Percentiles rank a stretch among this genome's conserved stretches.
Conservation (phyloP, 805 yeast species). For the Barnettozyma siamensis region DNA sequence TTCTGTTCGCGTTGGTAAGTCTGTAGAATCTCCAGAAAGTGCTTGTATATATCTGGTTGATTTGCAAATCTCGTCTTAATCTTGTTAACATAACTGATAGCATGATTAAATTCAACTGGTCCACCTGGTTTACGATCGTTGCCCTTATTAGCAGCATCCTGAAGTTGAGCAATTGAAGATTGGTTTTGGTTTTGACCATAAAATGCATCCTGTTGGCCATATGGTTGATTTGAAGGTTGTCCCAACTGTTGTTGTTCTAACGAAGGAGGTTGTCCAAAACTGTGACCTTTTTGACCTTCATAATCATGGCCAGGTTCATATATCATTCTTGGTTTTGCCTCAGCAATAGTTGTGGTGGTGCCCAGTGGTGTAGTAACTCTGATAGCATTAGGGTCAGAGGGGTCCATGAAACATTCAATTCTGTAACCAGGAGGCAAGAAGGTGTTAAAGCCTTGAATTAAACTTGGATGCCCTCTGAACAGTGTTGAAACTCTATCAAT, state of each 20-base stretch:
- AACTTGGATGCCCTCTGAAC: constrained; percentile 87
- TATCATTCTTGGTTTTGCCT: constrained; percentile 15
- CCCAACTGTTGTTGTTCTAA: constrained; percentile 12
- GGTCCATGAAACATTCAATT: constrained; percentile 85
- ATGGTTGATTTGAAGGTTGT: constrained; percentile 13
- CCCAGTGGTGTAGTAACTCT: constrained; percentile 96
- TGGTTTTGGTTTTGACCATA: constrained; percentile 13
- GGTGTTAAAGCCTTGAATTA: constrained; percentile 96
- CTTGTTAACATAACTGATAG: constrained; percentile 92
- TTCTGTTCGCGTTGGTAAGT: constrained; percentile 95
- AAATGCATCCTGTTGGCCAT: constrained; percentile 6
- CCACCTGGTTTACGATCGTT: constrained; percentile 31
- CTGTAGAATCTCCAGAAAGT: constrained; percentile 88
- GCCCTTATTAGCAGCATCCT: constrained; percentile 33
- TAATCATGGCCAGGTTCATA: constrained; percentile 12
- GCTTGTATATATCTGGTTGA: constrained; percentile 95
- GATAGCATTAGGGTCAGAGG: constrained; percentile 86
- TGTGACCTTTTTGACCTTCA: constrained; percentile 19
- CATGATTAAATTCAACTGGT: constrained; percentile 95
- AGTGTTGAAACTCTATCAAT: constrained; percentile 89
- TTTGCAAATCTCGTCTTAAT: constrained; percentile 89
- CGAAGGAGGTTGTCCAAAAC: constrained; percentile 5
- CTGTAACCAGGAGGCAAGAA: constrained; percentile 95
- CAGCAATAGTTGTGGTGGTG: constrained; percentile 45
- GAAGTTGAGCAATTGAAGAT: constrained; percentile 29